Evolutionary conservation across 305 asterid genomes (phyloP).

Genomic region (Fraxinus platypoda): DNA sequence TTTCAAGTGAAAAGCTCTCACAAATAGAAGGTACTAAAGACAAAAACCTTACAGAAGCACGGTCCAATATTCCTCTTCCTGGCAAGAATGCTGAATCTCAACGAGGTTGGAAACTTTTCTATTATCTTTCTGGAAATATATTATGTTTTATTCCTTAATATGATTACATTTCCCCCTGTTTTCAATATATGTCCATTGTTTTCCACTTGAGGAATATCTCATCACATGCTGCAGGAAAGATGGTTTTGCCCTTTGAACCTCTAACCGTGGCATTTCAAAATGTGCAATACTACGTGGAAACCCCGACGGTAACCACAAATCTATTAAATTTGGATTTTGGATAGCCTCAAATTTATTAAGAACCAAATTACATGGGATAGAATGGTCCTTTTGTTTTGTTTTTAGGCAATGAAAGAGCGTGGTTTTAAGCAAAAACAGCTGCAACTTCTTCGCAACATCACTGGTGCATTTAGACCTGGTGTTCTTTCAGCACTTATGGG

Average conservation of each 20-base stretch:
- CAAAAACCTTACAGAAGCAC: slow-evolving; percentile 13
- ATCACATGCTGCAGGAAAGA: slow-evolving; percentile 37
- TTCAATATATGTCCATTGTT: neutral
- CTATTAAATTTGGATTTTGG: neutral
- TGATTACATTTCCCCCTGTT: neutral
- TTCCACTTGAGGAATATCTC: slow-evolving; percentile 15
- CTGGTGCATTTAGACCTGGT: slow-evolving; percentile 71
- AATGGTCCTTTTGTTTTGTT: slow-evolving; percentile 4
- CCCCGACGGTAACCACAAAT: slow-evolving; percentile 45
- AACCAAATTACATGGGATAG: neutral
- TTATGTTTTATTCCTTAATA: neutral
- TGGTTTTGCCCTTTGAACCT: slow-evolving; percentile 59
- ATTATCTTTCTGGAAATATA: slow-evolving; percentile 1
- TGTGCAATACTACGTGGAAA: slow-evolving; percentile 58
- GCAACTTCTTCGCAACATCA: slow-evolving; percentile 54
- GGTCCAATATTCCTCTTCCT: neutral
- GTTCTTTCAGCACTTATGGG: slow-evolving; percentile 80
- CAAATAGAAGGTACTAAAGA: slow-evolving; percentile 16
- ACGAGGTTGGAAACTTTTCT: neutral
- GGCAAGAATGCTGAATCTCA: neutral
- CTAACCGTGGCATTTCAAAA: slow-evolving; percentile 52
- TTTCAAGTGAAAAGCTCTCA: slow-evolving; percentile 40
- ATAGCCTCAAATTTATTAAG: neutral
- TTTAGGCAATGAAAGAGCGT: slow-evolving; percentile 58
- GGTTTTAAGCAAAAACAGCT: slow-evolving; percentile 51